Evolutionary conservation across 305 asterid species (phyloP), one percentile per base, ranked within the genome.

Genomic region (Fraxinus platypoda): DNA sequence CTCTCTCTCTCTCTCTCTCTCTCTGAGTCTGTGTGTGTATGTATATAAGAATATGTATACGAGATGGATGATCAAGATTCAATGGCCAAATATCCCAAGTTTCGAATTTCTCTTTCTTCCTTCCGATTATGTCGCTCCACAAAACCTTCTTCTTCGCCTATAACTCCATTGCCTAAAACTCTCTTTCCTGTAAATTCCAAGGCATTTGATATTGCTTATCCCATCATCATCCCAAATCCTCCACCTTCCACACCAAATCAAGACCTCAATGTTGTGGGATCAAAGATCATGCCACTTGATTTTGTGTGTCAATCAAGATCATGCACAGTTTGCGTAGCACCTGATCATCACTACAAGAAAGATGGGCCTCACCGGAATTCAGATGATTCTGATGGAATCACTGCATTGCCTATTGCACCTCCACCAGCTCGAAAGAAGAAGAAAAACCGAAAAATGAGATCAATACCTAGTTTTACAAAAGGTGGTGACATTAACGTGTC

Each of bases 61-160:
- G 28, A 0, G 31, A 62, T 8, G 73, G 2, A 64, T 25, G 17
- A 64, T 64, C 17, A 9, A 64, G 73, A 25, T 25, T 64, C 73
- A 46, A 92, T 94, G 97, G 74, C 86, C 25, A 93, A 87, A 81
- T 83, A 83, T 78, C 88, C 84, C 85, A 93, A 91, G 81, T 84
- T 89, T 70, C 80, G 81, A 41, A 59, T 93, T 17, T 82, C 88
- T 77, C 81, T 92, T 72, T 81, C 90, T 64, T 91, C 93, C 76
- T 78, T 94, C 81, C 91, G 91, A 79, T 64, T 92, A n/a, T 94
- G 98, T 78, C 91, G 94, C 26, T 87, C 93, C 31, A 91, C 84
- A 30, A 83, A 81, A 2, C 79, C 91, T 74, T 77, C 87, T 35
- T 82, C 86, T 5, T 75, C 85, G 85, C 88, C 91, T 28, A 78